A percentile compares a stretch with the other conserved stretches of the same genome.
Evolutionary conservation across 2,329 filamentous ascomycete genomes (phyloP).

Genomic region (Parascedosporium putredinis): DNA sequence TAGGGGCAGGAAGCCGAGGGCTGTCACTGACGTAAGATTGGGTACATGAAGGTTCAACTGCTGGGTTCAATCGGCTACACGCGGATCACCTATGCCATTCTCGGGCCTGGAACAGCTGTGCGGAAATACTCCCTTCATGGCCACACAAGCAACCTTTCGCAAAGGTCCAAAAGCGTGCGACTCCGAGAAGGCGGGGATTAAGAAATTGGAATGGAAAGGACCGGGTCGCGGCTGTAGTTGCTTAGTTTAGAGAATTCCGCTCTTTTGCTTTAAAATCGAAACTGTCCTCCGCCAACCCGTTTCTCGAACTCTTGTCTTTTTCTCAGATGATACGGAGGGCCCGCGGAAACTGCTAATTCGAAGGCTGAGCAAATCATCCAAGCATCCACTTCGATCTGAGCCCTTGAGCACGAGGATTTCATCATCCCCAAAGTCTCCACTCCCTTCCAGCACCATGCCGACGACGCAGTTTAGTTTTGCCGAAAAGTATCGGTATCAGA

Average conservation of each 20-base stretch:
- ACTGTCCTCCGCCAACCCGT: too few relatives aligned
- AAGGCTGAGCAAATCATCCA: too few relatives aligned
- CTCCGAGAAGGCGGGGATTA: too few relatives aligned
- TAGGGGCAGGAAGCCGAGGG: not conserved
- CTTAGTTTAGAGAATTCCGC: too few relatives aligned
- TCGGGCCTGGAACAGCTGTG: not conserved
- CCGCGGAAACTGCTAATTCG: too few relatives aligned
- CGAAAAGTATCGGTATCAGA: slow-evolving; percentile 63
- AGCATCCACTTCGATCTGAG: too few relatives aligned
- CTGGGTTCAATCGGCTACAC: slow-evolving; percentile 6
- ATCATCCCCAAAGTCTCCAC: not conserved
- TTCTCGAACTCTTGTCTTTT: too few relatives aligned
- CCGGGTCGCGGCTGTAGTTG: not conserved
- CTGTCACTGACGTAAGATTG: not conserved
- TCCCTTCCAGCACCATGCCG: slow-evolving; percentile 29
- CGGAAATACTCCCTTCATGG: slow-evolving; percentile 4
- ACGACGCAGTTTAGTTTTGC: slow-evolving; percentile 35
- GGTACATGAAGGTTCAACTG: not conserved
- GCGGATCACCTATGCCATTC: not conserved
- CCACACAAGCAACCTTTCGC: not conserved
- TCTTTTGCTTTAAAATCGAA: too few relatives aligned
- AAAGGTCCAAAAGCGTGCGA: not conserved
- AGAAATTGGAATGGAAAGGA: too few relatives aligned
- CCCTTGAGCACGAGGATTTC: too few relatives aligned
- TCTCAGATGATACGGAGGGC: too few relatives aligned